A percentile compares a stretch with the other conserved stretches of the same genome.
These are phyloP conservation scores for Nicotiana sylvestris DNA, from an alignment of 257 asterid genomes.

Conservation along the genomic window DNA sequence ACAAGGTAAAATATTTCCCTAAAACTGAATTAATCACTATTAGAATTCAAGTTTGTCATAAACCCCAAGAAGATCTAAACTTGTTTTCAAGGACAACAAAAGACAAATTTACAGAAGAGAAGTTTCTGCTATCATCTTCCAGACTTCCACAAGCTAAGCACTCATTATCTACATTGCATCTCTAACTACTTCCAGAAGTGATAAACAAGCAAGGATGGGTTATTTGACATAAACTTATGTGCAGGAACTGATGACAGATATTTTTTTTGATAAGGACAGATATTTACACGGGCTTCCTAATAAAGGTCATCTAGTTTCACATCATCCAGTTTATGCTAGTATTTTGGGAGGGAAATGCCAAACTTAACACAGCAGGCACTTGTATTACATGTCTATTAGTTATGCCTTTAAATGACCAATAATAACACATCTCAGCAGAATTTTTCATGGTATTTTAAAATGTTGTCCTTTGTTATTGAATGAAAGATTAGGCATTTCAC, in stretches of 20 bases:
- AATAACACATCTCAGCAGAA: background rate
- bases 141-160: background rate
- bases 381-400: background rate
- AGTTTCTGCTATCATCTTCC: background rate
- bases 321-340: background rate
- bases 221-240: background rate
- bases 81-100: background rate
- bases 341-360: background rate
- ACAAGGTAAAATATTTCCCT: background rate
- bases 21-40: background rate
- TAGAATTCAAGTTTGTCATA: background rate
- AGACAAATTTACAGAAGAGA: background rate
- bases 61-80: background rate
- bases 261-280: background rate
- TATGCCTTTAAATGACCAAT: background rate
- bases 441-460: background rate
- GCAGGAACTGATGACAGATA: background rate
- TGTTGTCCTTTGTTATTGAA: background rate
- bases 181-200: slow-evolving; percentile 2
- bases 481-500: background rate
- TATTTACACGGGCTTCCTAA: background rate
- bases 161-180: background rate
- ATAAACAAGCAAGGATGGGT: background rate
- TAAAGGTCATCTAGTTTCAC: background rate
- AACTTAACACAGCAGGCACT: background rate